Base-by-base conservation (phyloP, 2,329 filamentous ascomycete species). In the Cytospora mali region DNA sequence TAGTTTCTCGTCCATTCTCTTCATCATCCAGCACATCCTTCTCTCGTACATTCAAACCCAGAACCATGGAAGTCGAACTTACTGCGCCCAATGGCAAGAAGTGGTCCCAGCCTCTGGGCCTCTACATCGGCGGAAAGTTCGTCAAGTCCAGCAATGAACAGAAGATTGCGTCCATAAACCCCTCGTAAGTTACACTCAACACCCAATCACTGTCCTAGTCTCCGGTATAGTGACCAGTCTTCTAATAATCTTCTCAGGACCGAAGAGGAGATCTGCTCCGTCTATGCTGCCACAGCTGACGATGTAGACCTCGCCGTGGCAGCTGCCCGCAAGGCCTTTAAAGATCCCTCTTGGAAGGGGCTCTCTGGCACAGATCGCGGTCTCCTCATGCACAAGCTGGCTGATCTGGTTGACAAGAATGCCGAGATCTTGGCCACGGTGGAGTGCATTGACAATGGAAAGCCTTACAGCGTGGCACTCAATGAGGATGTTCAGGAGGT, bases 81-180 rank as follows among this genome's bases (percentile, higher is more conserved):
- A 89, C 83, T 10, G 89, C 91, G 55, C 91, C 91, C 5, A 94
- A 94, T 75, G 90, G 90, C 69, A 81, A 78, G 74, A 87, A 84
- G 69, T 93, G 91, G 76, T 79, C 76, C 14, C 89, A 92, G 77
- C 90, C 90, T 2, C 80, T 85, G 51, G 91, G 91, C n/a, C 81
- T 94, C 10, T 93, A 93, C 76, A 92, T 93, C 78, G 90, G 91
- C 79, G 92, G 93, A 67, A 88, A 92, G 73, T 93, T 91, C 73
- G 87, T 92, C 58, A 81, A 85, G 70, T 85, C 87, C 61, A 86
- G 82, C 73, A 83, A 83, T 16, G 87, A 84, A 51, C 81, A 87
- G 71, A 90, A 82, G 68, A 82, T 93, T 59, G 78, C 82, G 16
- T 83, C 84, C 21, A 84, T 92, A 70, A 92, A 92, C 71, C 90